phyloP scores from a whole-genome alignment of 2,329 filamentous ascomycete species.

The Cladophialophora immunda region DNA sequence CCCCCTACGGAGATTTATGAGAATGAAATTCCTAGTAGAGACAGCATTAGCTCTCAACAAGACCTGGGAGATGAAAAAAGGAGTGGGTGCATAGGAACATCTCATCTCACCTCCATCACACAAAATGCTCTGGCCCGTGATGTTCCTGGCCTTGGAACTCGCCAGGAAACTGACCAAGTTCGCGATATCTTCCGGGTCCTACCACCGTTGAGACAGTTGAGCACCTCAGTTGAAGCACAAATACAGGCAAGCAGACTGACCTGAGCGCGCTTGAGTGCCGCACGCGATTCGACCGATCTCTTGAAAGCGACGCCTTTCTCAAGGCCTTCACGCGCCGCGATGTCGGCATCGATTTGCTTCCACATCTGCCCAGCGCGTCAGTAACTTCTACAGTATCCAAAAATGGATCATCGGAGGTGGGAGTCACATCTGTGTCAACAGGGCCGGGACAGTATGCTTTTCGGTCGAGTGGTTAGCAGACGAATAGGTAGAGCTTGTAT shows the following conservation, averaged over 20 bases:
- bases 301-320: constrained; percentile 63
- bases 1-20: too few species aligned
- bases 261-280: constrained; percentile 61
- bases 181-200: constrained; percentile 69
- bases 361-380: constrained; percentile 59
- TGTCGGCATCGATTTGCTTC: constrained; percentile 69
- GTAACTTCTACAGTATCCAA: background rate
- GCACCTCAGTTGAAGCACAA: too few species aligned
- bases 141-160: constrained; percentile 66
- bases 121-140: constrained; percentile 71
- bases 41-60: too few species aligned
- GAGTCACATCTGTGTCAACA: constrained; percentile 61
- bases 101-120: constrained; percentile 63
- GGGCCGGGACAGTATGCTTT: constrained; percentile 70
- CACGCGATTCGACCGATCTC: constrained; percentile 61
- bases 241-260: too few species aligned
- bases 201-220: constrained; percentile 38
- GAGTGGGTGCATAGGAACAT: too few species aligned
- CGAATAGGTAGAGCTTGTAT: background rate
- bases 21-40: too few species aligned
- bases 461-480: background rate
- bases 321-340: constrained; percentile 60
- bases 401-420: too few species aligned
- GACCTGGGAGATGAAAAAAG: too few species aligned
- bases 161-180: constrained; percentile 68